These are phyloP conservation scores for Ganoderma lingzhi DNA, from an alignment of 1,284 basidiomycete species.

Conservation along the genomic window DNA sequence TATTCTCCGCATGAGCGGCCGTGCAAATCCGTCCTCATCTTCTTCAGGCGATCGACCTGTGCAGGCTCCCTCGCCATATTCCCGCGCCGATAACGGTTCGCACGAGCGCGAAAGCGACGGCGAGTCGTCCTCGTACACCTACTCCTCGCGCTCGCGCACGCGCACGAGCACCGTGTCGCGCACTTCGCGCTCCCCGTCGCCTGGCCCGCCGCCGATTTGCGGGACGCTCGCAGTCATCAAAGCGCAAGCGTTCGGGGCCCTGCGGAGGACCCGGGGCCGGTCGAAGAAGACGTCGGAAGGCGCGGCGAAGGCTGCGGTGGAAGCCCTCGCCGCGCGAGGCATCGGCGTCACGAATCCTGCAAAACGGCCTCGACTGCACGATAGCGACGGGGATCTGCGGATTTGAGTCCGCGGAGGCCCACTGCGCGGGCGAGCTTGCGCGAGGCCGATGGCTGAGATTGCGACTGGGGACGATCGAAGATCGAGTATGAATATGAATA, in stretches of 20 bases:
- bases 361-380: constrained; percentile 64
- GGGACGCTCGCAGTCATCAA: constrained; percentile 88
- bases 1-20: constrained; percentile 56
- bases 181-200: constrained; percentile 77
- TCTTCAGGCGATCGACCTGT: constrained; percentile 59
- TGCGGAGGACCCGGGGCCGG: constrained; percentile 77
- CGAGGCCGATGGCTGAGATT: constrained; percentile 3
- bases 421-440: not conserved
- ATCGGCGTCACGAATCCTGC: constrained; percentile 63
- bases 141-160: constrained; percentile 38
- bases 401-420: constrained; percentile 41
- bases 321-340: constrained; percentile 78
- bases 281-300: constrained; percentile 76
- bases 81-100: constrained; percentile 55
- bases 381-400: constrained; percentile 59
- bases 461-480: constrained; percentile 16
- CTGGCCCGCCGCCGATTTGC: constrained; percentile 67
- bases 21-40: constrained; percentile 54
- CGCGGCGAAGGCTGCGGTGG: constrained; percentile 78
- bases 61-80: constrained; percentile 57
- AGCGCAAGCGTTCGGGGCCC: constrained; percentile 84
- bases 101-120: constrained; percentile 65
- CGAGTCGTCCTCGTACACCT: constrained; percentile 54
- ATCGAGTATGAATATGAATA: constrained; percentile 23
- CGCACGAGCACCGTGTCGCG: constrained; percentile 45